Percentiles rank a stretch among this genome's conserved stretches.
These are phyloP conservation scores for Tricholoma bakamatsutake DNA, from an alignment of 768 basidiomycete genomes.

Conservation along the genomic window DNA sequence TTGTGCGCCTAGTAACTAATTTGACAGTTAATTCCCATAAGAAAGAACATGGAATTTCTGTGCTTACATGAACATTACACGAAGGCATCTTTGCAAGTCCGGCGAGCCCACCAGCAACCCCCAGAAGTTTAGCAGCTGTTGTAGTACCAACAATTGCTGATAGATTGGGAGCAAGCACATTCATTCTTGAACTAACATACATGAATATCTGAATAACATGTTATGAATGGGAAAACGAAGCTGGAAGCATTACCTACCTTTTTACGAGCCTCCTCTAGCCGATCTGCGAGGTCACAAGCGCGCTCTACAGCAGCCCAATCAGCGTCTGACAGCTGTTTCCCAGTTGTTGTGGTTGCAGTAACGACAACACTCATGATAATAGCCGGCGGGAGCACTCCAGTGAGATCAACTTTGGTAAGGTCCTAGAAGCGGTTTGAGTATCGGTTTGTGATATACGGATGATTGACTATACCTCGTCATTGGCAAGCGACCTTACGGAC, in stretches of 20 bases:
- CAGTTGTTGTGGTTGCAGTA: conserved; percentile 88
- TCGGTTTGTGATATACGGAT: background rate
- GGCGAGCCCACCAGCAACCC: conserved; percentile 90
- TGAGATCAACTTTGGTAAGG: conserved; percentile 78
- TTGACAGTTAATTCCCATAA: background rate
- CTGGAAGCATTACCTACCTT: conserved; percentile 42
- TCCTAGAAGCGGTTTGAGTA: conserved; percentile 44
- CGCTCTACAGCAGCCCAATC: conserved; percentile 79
- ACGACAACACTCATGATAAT: conserved; percentile 95
- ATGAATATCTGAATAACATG: conserved; percentile 71
- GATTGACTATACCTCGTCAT: conserved; percentile 55
- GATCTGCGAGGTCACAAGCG: conserved; percentile 86
- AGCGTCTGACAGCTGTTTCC: conserved; percentile 58
- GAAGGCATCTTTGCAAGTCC: conserved; percentile 92
- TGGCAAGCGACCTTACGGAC: conserved; percentile 83
- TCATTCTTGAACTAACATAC: conserved; percentile 99
- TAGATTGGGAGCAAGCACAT: conserved; percentile 95
- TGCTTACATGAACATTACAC: conserved; percentile 87
- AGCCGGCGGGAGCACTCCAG: conserved; percentile 77
- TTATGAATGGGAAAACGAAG: background rate
- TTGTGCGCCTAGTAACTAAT: conserved; percentile 87
- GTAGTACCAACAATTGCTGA: conserved; percentile 98
- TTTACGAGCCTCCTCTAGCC: conserved; percentile 84
- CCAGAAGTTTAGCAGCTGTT: conserved; percentile 96
- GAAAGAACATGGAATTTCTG: background rate